A percentile compares a stretch with the other conserved stretches of the same genome.
phyloP scores from a whole-genome alignment of 805 yeast species.

The Barnettozyma pratensis region DNA sequence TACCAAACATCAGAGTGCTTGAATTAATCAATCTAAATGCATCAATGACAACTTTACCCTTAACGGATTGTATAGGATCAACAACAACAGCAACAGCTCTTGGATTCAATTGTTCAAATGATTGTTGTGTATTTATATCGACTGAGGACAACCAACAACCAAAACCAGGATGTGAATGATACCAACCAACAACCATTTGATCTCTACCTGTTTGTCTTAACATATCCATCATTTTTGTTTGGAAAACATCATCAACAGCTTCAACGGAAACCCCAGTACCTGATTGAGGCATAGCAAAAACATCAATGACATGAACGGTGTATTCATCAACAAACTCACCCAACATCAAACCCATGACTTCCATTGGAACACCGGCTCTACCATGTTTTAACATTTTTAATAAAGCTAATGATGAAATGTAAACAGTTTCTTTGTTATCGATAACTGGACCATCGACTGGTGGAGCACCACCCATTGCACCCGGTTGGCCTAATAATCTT shows the following conservation, averaged over 20 bases:
- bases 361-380: conserved; percentile 86
- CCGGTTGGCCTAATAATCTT: conserved; percentile 35
- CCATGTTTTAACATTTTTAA: conserved; percentile 97
- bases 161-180: conserved; percentile 98
- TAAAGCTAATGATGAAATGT: conserved; percentile 91
- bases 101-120: conserved; percentile 91
- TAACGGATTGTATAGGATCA: conserved; percentile 97
- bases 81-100: conserved; percentile 98
- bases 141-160: conserved; percentile 99
- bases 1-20: conserved; percentile 85
- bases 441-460: conserved; percentile 74
- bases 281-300: conserved; percentile 98
- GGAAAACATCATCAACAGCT: conserved; percentile 98
- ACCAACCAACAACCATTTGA: conserved; percentile 99
- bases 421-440: conserved; percentile 94
- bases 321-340: conserved; percentile 98
- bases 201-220: conserved; percentile 98
- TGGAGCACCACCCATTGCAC: conserved; percentile 41
- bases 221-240: conserved; percentile 99
- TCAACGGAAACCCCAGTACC: conserved; percentile 99
- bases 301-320: conserved; percentile 95
- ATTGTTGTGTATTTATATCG: conserved; percentile 96
- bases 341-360: conserved; percentile 95
- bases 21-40: conserved; percentile 94
- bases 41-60: conserved; percentile 98